Evolutionary conservation across 2,329 filamentous ascomycete genomes (phyloP).

Genomic region (Hypoxylon sp.): DNA sequence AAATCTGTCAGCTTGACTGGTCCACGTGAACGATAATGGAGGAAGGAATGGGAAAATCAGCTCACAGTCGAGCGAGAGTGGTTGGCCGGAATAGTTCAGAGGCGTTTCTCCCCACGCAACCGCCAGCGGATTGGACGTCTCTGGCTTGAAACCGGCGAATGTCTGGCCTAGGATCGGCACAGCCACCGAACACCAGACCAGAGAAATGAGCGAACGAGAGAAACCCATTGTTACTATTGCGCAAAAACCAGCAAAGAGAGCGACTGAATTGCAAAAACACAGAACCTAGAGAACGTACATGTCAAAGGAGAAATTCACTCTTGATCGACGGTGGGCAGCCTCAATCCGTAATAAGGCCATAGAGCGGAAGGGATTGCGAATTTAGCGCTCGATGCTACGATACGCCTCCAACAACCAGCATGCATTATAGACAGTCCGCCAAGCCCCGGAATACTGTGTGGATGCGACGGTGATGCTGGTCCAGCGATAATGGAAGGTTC

Average conservation of each 20-base stretch:
- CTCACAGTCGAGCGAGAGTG: constrained; percentile 18
- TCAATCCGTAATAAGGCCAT: neutral
- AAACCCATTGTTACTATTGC: constrained; percentile 9
- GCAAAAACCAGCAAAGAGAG: constrained; percentile 10
- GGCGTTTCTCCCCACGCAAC: constrained; percentile 15
- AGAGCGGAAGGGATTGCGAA: constrained; percentile 6
- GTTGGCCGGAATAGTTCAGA: constrained; percentile 23
- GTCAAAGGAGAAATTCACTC: constrained; percentile 15
- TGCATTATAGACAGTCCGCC: constrained; percentile 10
- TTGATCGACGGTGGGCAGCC: constrained; percentile 8
- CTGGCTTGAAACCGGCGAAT: constrained; percentile 19
- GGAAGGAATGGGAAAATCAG: constrained; percentile 9
- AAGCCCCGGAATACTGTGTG: constrained; percentile 9
- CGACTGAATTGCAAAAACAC: constrained; percentile 6
- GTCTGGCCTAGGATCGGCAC: constrained; percentile 15
- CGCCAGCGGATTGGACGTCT: constrained; percentile 15
- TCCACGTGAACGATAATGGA: neutral
- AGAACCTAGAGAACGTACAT: constrained; percentile 13
- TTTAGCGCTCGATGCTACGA: neutral
- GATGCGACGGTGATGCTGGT: neutral
- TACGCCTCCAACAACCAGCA: neutral
- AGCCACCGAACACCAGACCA: constrained; percentile 16
- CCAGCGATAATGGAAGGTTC: neutral
- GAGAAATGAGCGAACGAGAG: neutral
- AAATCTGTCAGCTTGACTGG: constrained; percentile 1